Base-by-base conservation (phyloP, 2,329 filamentous ascomycete genomes). In the Cryoendolithus antarcticus region DNA sequence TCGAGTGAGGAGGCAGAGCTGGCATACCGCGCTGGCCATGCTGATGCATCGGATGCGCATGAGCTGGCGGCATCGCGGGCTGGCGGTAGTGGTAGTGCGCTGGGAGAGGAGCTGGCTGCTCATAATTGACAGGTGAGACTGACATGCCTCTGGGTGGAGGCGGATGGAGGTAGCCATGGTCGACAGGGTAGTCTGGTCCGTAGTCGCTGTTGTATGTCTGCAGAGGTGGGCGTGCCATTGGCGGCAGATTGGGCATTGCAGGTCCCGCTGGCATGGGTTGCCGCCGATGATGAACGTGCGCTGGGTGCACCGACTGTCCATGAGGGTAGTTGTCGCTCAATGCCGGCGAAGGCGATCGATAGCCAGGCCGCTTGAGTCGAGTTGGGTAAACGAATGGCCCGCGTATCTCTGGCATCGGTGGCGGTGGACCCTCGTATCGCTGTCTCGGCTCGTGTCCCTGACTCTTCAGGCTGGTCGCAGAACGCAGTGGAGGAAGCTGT, bases 381-480 rank as follows among this genome's bases (percentile, higher is more conserved):
- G 57, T 58, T 2, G 62, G 63, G 45, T 67, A 66, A 5, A 52
- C 52, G 47, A 63, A 65, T 19, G 15, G 15, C 19, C 59, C 63
- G 34, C 55, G 53, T 30, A 50, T 56, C 40, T 58, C 55, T 19
- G 53, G 50, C 49, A 58, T 51, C 7, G 51, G 49, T 19, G 56
- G 56, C 10, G 50, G 44, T 13, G 47, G 50, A 10, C 47, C 47
- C 9, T 58, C 53, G 21, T 42, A 45, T 12, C 45, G 41, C 15
- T 19, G 15, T 34, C 53, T 47, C 24, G 53, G 52, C 34, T 53
- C 50, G 32, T 55, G 52, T 12, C 62, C 62, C 34, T 62, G 58
- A 41, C 60, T 59, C 47, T 65, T 61, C 32, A 69, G 48, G 47
- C 63, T 70, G 12, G 59, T 58, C n/a, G 61, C 53, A 8, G 67